These are phyloP conservation scores for Plantago major DNA, from an alignment of 257 asterid genomes.

Conservation along the genomic window DNA sequence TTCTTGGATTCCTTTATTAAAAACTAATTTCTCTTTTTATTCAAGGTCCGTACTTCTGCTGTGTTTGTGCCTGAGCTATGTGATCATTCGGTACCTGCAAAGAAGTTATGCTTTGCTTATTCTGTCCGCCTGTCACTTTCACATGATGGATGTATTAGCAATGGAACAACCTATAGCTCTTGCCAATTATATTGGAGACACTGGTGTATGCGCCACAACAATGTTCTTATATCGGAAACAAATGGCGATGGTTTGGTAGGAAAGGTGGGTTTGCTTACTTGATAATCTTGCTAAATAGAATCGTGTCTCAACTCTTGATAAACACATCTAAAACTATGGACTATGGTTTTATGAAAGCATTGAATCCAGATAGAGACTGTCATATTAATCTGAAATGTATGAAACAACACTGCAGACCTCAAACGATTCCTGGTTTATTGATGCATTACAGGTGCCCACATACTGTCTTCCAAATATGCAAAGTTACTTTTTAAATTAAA, in stretches of 20 bases:
- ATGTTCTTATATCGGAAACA: conserved; percentile 42
- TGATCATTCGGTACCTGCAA: conserved; percentile 47
- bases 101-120: conserved; percentile 62
- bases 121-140: conserved; percentile 79
- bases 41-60: conserved; percentile 93
- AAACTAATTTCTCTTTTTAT: conserved; percentile 18
- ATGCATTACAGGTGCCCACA: background rate
- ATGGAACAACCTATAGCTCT: conserved; percentile 54
- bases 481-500: too few relatives aligned
- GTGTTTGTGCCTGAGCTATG: conserved; percentile 75
- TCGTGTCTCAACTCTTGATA: background rate
- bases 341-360: background rate
- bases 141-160: conserved; percentile 63
- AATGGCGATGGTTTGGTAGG: conserved; percentile 92
- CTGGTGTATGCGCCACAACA: conserved; percentile 65
- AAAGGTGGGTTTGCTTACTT: conserved; percentile 43
- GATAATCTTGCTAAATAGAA: background rate
- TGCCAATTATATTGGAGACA: conserved; percentile 86
- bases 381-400: background rate
- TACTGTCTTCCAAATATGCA: too few relatives aligned
- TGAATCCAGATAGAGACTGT: background rate
- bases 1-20: background rate
- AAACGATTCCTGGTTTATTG: background rate
- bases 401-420: background rate
- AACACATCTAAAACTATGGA: conserved; percentile 3